phyloP scores from a whole-genome alignment of 768 basidiomycete species.

The Amanita thiersii region DNA sequence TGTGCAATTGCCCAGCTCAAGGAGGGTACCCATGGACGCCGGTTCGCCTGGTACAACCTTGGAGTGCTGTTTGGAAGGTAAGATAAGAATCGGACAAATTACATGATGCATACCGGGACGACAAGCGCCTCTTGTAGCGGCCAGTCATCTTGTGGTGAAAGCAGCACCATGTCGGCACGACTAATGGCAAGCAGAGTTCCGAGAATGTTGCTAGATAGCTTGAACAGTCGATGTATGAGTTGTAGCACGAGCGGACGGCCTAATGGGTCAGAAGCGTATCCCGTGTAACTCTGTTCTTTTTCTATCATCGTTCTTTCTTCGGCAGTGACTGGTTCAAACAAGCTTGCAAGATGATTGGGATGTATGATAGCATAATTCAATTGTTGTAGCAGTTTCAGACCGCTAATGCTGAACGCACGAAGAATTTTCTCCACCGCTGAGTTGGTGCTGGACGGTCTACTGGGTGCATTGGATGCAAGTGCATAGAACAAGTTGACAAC shows the following conservation, averaged over 20 bases:
- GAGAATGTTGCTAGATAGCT: constrained; percentile 61
- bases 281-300: constrained; percentile 46
- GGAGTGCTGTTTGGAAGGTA: constrained; percentile 57
- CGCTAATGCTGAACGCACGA: constrained; percentile 57
- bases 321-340: constrained; percentile 70
- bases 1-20: constrained; percentile 77
- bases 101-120: constrained; percentile 50
- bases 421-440: constrained; percentile 56
- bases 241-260: constrained; percentile 68
- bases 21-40: constrained; percentile 76
- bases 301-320: constrained; percentile 70
- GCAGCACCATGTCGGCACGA: constrained; percentile 58
- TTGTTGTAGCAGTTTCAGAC: constrained; percentile 73
- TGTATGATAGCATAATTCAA: constrained; percentile 88
- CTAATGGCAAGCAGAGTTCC: constrained; percentile 65
- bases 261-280: constrained; percentile 34
- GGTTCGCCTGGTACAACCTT: constrained; percentile 80
- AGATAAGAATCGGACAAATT: constrained; percentile 1
- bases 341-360: constrained; percentile 77
- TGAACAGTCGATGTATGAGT: constrained; percentile 64
- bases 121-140: constrained; percentile 58
- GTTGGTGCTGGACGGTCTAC: constrained; percentile 31
- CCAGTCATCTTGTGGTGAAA: constrained; percentile 65
- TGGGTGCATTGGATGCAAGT: constrained; percentile 50
- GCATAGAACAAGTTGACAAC: constrained; percentile 72